Percentiles rank a stretch among this genome's conserved stretches.
phyloP scores from a whole-genome alignment of 345 rosid species.

The Populus euphratica region DNA sequence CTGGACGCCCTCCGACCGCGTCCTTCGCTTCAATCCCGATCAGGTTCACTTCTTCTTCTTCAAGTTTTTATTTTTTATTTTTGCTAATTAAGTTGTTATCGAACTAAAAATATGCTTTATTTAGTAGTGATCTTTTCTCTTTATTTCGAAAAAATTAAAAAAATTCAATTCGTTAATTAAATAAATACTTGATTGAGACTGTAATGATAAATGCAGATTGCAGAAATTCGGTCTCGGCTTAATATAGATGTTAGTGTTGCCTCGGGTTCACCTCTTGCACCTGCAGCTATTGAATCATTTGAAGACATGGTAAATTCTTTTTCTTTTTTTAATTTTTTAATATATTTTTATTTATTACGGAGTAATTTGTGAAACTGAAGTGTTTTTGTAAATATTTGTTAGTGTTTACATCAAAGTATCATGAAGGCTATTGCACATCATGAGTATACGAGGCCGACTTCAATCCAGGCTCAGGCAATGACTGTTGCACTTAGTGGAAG shows the following conservation, averaged over 20 bases:
- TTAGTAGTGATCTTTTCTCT: neutral
- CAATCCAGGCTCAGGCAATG: slow-evolving; percentile 44
- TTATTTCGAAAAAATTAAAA: neutral
- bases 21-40: slow-evolving; percentile 30
- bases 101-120: neutral
- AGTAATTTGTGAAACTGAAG: no score
- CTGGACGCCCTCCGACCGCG: slow-evolving; percentile 44
- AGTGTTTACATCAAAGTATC: slow-evolving; percentile 33
- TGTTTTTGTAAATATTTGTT: neutral
- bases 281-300: slow-evolving; percentile 36
- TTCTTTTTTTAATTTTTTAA: no score
- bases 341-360: neutral
- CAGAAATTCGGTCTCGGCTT: slow-evolving; percentile 34
- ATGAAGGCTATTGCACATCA: slow-evolving; percentile 37
- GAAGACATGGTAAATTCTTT: slow-evolving; percentile 29
- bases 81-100: neutral
- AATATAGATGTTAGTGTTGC: slow-evolving; percentile 33
- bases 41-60: slow-evolving; percentile 13
- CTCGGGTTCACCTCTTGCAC: slow-evolving; percentile 26
- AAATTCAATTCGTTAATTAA: neutral
- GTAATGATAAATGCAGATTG: slow-evolving; percentile 22
- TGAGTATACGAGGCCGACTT: slow-evolving; percentile 31
- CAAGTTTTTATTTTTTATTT: no score
- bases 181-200: no score
- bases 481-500: slow-evolving; percentile 37